Conservation (phyloP, 345 rosid genomes). For the Gossypium bickii region DNA sequence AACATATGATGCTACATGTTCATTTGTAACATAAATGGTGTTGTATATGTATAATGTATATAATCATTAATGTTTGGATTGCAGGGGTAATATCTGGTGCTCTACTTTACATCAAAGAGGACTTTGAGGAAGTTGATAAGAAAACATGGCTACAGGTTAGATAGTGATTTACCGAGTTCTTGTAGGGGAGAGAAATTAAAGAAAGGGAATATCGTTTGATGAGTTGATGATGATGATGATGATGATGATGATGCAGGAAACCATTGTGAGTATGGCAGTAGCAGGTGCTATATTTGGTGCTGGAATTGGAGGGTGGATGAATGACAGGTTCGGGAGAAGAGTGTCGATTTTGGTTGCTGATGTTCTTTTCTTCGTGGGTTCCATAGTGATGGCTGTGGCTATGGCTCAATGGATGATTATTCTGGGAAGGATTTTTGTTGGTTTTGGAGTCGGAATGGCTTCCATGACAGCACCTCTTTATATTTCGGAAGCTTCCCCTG, state of each 20-base stretch:
- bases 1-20: neutral
- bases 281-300: slow-evolving; percentile 88
- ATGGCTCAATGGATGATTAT: slow-evolving; percentile 63
- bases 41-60: neutral
- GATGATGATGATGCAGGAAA: neutral
- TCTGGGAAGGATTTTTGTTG: slow-evolving; percentile 67
- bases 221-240: no score
- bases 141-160: slow-evolving; percentile 69
- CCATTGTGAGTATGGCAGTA: slow-evolving; percentile 80
- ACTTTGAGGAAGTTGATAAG: slow-evolving; percentile 52
- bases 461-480: slow-evolving; percentile 92
- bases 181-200: neutral
- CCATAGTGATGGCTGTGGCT: slow-evolving; percentile 62
- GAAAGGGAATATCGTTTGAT: neutral
- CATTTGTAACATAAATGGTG: neutral
- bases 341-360: slow-evolving; percentile 52
- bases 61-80: neutral
- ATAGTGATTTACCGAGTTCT: neutral
- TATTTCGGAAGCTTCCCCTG: slow-evolving; percentile 90
- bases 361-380: slow-evolving; percentile 57
- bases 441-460: slow-evolving; percentile 90
- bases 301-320: slow-evolving; percentile 56
- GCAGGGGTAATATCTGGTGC: slow-evolving; percentile 61
- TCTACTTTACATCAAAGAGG: slow-evolving; percentile 35
- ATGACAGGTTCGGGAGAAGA: slow-evolving; percentile 69